Base-by-base conservation (phyloP, 495 filamentous ascomycete species). In the Penicillium egyptiacum region DNA sequence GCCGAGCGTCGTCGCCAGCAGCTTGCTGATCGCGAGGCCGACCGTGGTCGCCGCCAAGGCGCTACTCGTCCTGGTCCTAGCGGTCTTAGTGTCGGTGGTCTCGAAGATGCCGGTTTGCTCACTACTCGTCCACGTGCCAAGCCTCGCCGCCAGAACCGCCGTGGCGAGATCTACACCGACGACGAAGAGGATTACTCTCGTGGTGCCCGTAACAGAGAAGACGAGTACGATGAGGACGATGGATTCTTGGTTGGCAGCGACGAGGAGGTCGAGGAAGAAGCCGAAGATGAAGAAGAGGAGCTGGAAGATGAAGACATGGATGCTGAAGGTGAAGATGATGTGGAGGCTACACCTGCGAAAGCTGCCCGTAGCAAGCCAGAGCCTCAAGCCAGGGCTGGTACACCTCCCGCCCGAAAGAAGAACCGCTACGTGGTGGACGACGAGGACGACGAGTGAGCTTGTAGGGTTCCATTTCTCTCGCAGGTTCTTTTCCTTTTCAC, bases 181-280 rank as follows among this genome's bases (percentile, higher is more conserved):
- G 75, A 83, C 30, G 72, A 82, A 57, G 70, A 81, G 1, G 88
- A 96, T 25, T 84, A 86, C 55, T 75, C 79, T 2, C 82, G 84
- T 35, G 78, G 85, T 40, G 83, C 85, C 4, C 75, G 79, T 23
- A 81, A 80, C 17, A 79, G 82, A 20, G 83, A 90, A 59, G 91
- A 97, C 65, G 89, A 93, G 67, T 97, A 92, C 63, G 88, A 91
- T 58, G 83, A 86, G 65, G 87, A 90, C 23, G 88, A 92, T 61
- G 88, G 86, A 6, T 92, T 92, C 70, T 72, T 92, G 53, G 88
- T 88, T 10, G 81, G 81, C 35, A 91, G 87, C 62, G 88, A 88
- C 53, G 86, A 90, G 57, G 88, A 89, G 37, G 72, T 84, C 9
- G 85, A 84, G 59, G 76, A 80, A 30, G 79, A 67, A 17, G 83